These are phyloP conservation scores for Stachybotrys elegans DNA, from an alignment of 2,329 filamentous ascomycete genomes.

Conservation along the genomic window DNA sequence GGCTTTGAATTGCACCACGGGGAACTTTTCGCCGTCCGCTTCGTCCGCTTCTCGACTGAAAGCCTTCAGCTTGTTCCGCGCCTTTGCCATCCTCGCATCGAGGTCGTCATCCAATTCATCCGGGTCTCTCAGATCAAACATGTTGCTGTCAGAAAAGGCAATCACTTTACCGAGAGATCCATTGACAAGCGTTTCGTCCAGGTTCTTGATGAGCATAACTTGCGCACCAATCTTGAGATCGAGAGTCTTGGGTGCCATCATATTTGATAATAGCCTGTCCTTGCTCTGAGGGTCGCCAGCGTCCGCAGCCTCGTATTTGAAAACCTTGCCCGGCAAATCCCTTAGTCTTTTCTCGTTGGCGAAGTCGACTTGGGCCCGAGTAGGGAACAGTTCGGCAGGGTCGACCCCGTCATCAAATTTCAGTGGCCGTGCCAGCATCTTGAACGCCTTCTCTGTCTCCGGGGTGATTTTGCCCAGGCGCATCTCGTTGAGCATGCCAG, in stretches of 20 bases:
- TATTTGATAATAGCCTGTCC: constrained; percentile 76
- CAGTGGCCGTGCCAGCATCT: constrained; percentile 64
- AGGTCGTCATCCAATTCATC: constrained; percentile 38
- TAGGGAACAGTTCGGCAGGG: constrained; percentile 85
- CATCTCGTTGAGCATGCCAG: constrained; percentile 97
- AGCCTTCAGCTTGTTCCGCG: constrained; percentile 52
- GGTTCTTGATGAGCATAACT: constrained; percentile 99
- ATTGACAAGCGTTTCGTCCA: constrained; percentile 91
- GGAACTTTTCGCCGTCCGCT: constrained; percentile 57
- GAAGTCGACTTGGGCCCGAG: constrained; percentile 79
- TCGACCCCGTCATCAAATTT: constrained; percentile 67
- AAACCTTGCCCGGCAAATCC: constrained; percentile 61
- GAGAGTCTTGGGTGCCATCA: constrained; percentile 83
- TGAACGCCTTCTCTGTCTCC: constrained; percentile 74
- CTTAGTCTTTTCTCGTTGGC: constrained; percentile 75
- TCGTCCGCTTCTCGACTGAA: constrained; percentile 38
- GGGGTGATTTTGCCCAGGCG: constrained; percentile 75
- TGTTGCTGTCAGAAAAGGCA: constrained; percentile 33
- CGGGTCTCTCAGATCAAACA: constrained; percentile 32
- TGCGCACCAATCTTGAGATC: constrained; percentile 87
- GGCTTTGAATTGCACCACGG: constrained; percentile 77
- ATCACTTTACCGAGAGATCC: constrained; percentile 83
- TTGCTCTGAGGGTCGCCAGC: constrained; percentile 64
- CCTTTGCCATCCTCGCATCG: constrained; percentile 37
- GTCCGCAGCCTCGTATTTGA: constrained; percentile 70